phyloP scores from a whole-genome alignment of 805 yeast genomes.

The Diddensiella santjacobensis region DNA sequence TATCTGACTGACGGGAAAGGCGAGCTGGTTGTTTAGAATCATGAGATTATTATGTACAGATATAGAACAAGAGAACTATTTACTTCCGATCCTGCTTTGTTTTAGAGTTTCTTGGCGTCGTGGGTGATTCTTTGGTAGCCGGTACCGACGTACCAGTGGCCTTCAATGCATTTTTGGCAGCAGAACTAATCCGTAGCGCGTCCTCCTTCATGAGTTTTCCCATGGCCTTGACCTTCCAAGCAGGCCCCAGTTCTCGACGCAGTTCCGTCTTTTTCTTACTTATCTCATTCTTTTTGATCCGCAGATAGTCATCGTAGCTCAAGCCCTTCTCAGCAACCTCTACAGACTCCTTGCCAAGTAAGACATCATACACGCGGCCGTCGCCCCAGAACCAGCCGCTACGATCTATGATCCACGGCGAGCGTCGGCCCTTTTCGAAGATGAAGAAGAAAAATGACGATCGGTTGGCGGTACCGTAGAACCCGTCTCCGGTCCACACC shows the following conservation, averaged over 20 bases:
- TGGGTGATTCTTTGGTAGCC: background rate
- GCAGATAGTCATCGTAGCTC: conserved; percentile 56
- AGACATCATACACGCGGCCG: conserved; percentile 74
- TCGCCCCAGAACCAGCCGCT: conserved; percentile 93
- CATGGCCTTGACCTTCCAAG: conserved; percentile 53
- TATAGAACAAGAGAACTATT: no score
- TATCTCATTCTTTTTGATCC: conserved; percentile 45
- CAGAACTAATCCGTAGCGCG: conserved; percentile 29
- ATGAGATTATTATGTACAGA: background rate
- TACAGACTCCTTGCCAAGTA: conserved; percentile 78
- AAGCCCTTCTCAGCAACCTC: conserved; percentile 71
- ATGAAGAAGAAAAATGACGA: conserved; percentile 70
- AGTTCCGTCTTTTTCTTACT: conserved; percentile 49
- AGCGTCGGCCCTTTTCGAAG: conserved; percentile 50
- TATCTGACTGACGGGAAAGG: conserved; percentile 18
- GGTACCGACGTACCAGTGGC: background rate
- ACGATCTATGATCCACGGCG: conserved; percentile 77
- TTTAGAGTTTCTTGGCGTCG: background rate
- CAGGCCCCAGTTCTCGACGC: conserved; percentile 53
- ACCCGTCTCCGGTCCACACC: conserved; percentile 84
- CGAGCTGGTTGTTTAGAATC: background rate
- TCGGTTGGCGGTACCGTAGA: conserved; percentile 77
- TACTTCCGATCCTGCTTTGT: no score
- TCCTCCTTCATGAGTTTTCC: conserved; percentile 44
- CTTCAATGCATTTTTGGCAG: conserved; percentile 15